Percentiles rank a stretch among this genome's conserved stretches.
These are phyloP conservation scores for Turnera subulata DNA, from an alignment of 345 rosid species.

Conservation along the genomic window DNA sequence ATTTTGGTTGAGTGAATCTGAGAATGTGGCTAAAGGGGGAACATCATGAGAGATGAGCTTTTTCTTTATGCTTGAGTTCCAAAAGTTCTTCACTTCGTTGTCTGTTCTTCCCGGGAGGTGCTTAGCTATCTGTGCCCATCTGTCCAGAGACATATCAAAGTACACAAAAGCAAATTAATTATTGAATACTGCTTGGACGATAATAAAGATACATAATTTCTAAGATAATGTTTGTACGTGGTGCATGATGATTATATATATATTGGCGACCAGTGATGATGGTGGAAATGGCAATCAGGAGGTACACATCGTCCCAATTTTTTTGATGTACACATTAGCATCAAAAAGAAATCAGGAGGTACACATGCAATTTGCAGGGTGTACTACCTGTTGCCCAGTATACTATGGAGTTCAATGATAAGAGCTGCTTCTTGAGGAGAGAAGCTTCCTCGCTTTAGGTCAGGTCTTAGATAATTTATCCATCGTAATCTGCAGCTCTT, in stretches of 20 bases:
- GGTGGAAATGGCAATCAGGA: too few species aligned
- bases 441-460: slow-evolving; percentile 93
- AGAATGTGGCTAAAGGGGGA: slow-evolving; percentile 35
- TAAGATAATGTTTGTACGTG: too few species aligned
- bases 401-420: slow-evolving; percentile 88
- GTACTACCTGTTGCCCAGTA: slow-evolving; percentile 81
- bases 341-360: too few species aligned
- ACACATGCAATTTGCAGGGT: too few species aligned
- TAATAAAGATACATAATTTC: too few species aligned
- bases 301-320: too few species aligned
- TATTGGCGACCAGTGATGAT: too few species aligned
- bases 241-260: too few species aligned
- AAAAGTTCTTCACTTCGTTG: slow-evolving; percentile 33
- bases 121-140: slow-evolving; percentile 35
- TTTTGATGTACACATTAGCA: too few species aligned
- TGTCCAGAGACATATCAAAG: not conserved
- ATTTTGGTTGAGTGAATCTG: slow-evolving; percentile 22
- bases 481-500: slow-evolving; percentile 97
- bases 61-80: slow-evolving; percentile 37
- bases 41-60: slow-evolving; percentile 22
- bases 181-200: not conserved
- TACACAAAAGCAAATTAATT: not conserved
- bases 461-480: slow-evolving; percentile 94
- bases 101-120: slow-evolving; percentile 34
- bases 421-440: slow-evolving; percentile 92